A percentile compares a stretch with the other conserved stretches of the same genome.
phyloP scores from a whole-genome alignment of 345 rosid species.

The Firmiana major region DNA sequence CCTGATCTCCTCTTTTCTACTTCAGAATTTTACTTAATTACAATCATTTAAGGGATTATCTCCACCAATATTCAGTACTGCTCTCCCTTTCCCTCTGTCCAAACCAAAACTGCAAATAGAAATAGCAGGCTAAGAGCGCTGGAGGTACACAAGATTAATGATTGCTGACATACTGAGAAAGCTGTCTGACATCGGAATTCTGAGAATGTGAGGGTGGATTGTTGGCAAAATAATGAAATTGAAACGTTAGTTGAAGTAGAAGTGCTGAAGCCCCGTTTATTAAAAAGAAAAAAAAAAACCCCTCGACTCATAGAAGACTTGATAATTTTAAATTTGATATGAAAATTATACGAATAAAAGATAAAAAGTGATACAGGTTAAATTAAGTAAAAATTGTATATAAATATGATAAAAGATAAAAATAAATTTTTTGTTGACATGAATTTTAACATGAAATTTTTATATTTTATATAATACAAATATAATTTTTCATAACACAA shows the following conservation, averaged over 20 bases:
- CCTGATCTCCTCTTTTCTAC: not conserved
- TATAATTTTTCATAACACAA: too few relatives aligned
- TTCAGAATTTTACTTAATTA: not conserved
- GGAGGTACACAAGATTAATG: not conserved
- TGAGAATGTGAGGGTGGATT: not conserved
- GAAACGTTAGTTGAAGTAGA: not conserved
- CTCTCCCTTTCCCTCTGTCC: too few relatives aligned
- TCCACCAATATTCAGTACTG: not conserved
- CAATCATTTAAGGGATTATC: not conserved
- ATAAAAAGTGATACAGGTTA: too few relatives aligned
- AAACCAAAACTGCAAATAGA: not conserved
- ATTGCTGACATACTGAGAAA: not conserved
- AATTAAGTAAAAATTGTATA: too few relatives aligned
- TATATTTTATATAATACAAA: too few relatives aligned
- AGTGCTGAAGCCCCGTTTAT: not conserved
- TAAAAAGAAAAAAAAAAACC: not conserved
- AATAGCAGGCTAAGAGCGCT: not conserved
- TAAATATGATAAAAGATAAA: too few relatives aligned
- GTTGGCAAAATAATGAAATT: not conserved
- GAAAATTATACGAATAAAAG: too few relatives aligned
- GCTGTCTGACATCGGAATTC: not conserved
- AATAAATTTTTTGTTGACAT: too few relatives aligned
- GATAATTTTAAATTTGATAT: too few relatives aligned
- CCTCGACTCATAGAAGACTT: too few relatives aligned
- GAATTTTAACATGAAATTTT: too few relatives aligned